Conservation (phyloP, 2,329 filamentous ascomycete genomes). For the Exophiala lecanii-corni region DNA sequence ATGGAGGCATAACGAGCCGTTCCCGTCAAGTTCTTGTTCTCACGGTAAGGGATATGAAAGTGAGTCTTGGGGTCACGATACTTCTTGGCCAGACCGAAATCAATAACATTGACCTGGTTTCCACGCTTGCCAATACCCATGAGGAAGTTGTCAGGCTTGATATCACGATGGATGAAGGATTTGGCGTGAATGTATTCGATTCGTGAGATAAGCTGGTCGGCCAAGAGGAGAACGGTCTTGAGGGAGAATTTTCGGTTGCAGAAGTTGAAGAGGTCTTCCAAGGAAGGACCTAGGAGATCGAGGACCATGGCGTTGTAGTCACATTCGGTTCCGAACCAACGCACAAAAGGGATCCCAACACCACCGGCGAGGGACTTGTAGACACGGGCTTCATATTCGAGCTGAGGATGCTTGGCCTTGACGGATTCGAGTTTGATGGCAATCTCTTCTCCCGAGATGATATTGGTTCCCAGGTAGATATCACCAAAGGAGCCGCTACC, state of each 20-base stretch:
- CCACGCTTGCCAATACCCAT: conserved; percentile 99
- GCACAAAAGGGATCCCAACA: conserved; percentile 96
- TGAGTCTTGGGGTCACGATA: conserved; percentile 99
- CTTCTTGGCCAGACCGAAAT: conserved; percentile 99
- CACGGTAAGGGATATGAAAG: conserved; percentile 98
- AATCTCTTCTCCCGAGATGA: conserved; percentile 98
- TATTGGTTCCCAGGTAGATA: conserved; percentile 98
- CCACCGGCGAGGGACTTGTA: conserved; percentile 83
- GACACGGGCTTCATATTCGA: conserved; percentile 97
- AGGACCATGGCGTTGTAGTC: conserved; percentile 99
- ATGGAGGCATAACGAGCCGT: conserved; percentile 98
- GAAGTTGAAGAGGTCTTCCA: conserved; percentile 99
- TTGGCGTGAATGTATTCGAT: conserved; percentile 99
- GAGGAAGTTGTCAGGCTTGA: conserved; percentile 99
- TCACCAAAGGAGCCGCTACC: conserved; percentile 96
- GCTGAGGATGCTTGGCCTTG: conserved; percentile 98
- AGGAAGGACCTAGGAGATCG: conserved; percentile 86
- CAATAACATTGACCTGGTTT: conserved; percentile 99
- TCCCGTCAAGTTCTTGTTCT: conserved; percentile 99
- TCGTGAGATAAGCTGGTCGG: conserved; percentile 96
- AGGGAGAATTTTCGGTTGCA: conserved; percentile 99
- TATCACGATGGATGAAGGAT: conserved; percentile 98
- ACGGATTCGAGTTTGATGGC: conserved; percentile 99
- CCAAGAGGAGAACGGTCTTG: conserved; percentile 94
- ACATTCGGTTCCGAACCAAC: conserved; percentile 99